A percentile compares a stretch with the other conserved stretches of the same genome.
These are phyloP conservation scores for Malus sylvestris DNA, from an alignment of 306 rosid species.

Conservation along the genomic window DNA sequence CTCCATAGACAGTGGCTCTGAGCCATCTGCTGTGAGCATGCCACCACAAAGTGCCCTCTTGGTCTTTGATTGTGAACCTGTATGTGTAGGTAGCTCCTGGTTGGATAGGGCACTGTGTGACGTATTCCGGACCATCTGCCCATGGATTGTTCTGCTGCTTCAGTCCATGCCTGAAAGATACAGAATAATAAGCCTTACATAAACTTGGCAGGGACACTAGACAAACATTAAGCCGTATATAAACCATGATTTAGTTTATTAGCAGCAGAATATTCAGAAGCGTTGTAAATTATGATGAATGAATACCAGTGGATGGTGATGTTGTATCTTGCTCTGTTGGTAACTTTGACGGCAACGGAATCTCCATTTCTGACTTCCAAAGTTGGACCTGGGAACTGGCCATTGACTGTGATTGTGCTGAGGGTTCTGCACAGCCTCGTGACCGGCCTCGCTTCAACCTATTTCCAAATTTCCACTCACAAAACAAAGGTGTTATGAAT, in stretches of 20 bases:
- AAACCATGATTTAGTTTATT: not conserved
- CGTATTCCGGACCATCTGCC: constrained; percentile 90
- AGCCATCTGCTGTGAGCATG: constrained; percentile 88
- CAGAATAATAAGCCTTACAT: not conserved
- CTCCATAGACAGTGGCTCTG: constrained; percentile 91
- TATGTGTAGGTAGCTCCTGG: constrained; percentile 90
- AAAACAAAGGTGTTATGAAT: not conserved
- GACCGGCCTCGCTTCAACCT: constrained; percentile 53
- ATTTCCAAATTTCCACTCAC: constrained; percentile 1
- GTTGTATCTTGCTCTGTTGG: constrained; percentile 56
- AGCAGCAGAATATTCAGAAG: not conserved
- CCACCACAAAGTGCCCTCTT: constrained; percentile 96
- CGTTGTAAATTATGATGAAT: not conserved
- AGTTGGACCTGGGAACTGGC: constrained; percentile 80
- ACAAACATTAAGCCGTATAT: not conserved
- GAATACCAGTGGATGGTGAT: constrained; percentile 70
- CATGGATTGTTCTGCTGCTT: constrained; percentile 83
- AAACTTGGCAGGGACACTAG: not conserved
- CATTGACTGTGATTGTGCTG: constrained; percentile 59
- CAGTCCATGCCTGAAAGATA: constrained; percentile 69
- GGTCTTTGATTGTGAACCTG: constrained; percentile 67
- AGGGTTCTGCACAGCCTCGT: constrained; percentile 80
- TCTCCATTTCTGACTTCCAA: constrained; percentile 62
- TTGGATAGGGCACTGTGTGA: constrained; percentile 86
- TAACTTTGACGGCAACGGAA: constrained; percentile 56